Conservation (phyloP, 169 alveolate genomes). For the Toxoplasma gondii region DNA sequence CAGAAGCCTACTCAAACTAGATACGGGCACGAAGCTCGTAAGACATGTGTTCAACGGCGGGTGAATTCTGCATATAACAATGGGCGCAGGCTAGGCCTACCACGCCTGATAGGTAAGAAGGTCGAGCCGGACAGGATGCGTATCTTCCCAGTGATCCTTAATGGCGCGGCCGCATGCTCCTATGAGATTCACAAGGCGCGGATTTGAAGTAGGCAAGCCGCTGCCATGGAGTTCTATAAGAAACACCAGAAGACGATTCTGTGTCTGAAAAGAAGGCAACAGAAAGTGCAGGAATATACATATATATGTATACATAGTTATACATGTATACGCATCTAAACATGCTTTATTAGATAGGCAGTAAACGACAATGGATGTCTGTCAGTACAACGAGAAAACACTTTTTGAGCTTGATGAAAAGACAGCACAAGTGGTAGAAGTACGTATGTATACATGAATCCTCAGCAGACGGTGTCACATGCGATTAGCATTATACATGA, state of each 20-base stretch:
- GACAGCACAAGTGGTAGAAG: too few species aligned
- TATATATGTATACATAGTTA: neutral
- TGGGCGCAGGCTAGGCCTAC: neutral
- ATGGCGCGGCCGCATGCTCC: conserved; percentile 35
- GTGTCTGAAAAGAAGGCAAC: conserved; percentile 37
- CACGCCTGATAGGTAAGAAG: conserved; percentile 56
- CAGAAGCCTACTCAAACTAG: too few species aligned
- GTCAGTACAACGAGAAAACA: too few species aligned
- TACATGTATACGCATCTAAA: neutral
- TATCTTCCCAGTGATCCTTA: conserved; percentile 58
- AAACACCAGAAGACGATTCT: conserved; percentile 38
- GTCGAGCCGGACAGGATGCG: conserved; percentile 52
- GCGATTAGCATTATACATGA: too few species aligned
- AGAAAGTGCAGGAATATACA: neutral
- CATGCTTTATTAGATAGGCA: neutral
- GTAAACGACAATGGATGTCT: neutral
- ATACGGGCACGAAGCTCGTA: too few species aligned
- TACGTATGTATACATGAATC: too few species aligned
- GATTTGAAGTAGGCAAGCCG: conserved; percentile 54
- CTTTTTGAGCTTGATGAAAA: too few species aligned
- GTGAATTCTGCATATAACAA: too few species aligned
- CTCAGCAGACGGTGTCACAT: too few species aligned
- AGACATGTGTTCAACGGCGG: too few species aligned
- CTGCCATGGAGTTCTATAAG: conserved; percentile 54
- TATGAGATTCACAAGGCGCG: conserved; percentile 36